Evolutionary conservation across 2,329 filamentous ascomycete species (phyloP).

Genomic region (Aplosporella prunicola): DNA sequence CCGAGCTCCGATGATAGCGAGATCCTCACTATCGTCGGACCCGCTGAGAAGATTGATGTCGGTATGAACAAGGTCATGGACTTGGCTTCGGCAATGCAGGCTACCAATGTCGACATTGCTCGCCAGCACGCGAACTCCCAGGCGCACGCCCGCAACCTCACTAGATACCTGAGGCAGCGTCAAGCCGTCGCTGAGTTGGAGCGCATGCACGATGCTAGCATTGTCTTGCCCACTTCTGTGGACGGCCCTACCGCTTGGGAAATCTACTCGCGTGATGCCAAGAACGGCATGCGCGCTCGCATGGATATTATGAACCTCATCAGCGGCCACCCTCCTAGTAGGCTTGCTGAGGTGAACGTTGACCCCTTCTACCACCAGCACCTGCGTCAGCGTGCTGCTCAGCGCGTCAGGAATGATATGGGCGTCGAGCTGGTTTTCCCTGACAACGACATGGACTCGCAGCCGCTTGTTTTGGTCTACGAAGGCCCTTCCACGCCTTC

Average conservation of each 20-base stretch:
- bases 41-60: conserved; percentile 58
- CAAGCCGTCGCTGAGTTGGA: conserved; percentile 77
- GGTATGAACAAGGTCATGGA: conserved; percentile 81
- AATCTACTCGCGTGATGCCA: conserved; percentile 70
- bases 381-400: conserved; percentile 54
- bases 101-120: conserved; percentile 71
- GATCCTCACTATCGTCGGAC: conserved; percentile 75
- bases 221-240: conserved; percentile 64
- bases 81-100: conserved; percentile 77
- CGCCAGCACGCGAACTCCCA: conserved; percentile 67
- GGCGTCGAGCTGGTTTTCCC: conserved; percentile 69
- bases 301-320: conserved; percentile 67
- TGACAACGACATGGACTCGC: conserved; percentile 48
- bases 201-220: conserved; percentile 70
- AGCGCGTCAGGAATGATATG: conserved; percentile 55
- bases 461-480: conserved; percentile 63
- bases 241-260: conserved; percentile 73
- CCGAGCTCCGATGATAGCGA: conserved; percentile 69
- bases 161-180: conserved; percentile 76
- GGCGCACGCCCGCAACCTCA: conserved; percentile 77
- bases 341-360: conserved; percentile 57
- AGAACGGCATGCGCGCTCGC: conserved; percentile 68
- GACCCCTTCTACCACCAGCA: conserved; percentile 74
- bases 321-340: conserved; percentile 61
- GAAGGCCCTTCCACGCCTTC: conserved; percentile 51